Conservation (phyloP, 306 rosid species). For the Ormosia emarginata region DNA sequence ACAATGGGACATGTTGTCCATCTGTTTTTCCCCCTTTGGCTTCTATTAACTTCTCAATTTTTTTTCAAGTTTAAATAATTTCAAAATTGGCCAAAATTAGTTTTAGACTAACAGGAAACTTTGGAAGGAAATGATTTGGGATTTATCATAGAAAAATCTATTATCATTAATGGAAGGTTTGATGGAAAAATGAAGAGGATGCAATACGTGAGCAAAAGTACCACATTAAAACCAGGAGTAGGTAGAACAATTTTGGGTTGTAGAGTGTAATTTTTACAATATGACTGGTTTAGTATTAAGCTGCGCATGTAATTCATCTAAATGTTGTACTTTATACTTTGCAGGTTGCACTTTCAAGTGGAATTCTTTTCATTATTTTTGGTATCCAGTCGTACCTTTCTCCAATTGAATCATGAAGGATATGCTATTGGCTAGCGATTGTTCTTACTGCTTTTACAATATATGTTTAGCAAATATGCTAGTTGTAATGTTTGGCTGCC, state of each 20-base stretch:
- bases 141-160: neutral
- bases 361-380: constrained; percentile 59
- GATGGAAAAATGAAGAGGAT: neutral
- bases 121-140: neutral
- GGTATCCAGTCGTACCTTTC: constrained; percentile 68
- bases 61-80: neutral
- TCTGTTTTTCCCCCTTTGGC: neutral
- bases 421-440: constrained; percentile 26
- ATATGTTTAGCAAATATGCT: neutral
- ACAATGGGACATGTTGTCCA: neutral
- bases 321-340: neutral
- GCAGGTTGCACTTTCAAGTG: constrained; percentile 69
- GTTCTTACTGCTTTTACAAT: neutral
- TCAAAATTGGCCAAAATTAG: neutral
- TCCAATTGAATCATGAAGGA: constrained; percentile 29
- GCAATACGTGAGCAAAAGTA: too few species aligned
- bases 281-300: neutral
- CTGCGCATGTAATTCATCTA: neutral
- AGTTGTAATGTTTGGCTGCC: neutral
- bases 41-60: neutral
- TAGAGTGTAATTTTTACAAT: too few species aligned
- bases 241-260: too few species aligned
- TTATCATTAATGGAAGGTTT: too few species aligned
- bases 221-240: too few species aligned
- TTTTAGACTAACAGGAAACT: neutral